Evolutionary conservation across 2,329 filamentous ascomycete species (phyloP), one percentile per base, ranked within the genome.

Genomic region (Penicillium aurantiogriseum): DNA sequence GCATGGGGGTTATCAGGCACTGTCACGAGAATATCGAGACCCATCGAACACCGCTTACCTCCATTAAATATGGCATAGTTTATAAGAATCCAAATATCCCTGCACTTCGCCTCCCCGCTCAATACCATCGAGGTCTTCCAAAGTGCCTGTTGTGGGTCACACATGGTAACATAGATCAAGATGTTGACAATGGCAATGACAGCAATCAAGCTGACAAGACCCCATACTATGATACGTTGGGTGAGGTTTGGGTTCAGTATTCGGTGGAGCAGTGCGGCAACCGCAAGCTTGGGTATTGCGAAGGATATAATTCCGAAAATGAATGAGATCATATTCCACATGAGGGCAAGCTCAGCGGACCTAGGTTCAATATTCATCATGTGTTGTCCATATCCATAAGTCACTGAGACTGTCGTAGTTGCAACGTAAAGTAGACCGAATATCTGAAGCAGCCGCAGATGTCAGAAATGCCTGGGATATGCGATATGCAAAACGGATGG

Each of bases 361-460:
- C 38, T 58, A 2, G 63, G 45, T 2, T 56, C 60, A 9, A 80
- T 64, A 0, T 67, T 64, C 5, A 59, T 54, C 31, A 70, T 66
- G 59, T 80, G 76, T 51, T 68, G 66, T 1, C 78, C 78, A 50
- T 74, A 76, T 10, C 79, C 79, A 17, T 68, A 59, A 0, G 57
- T 47, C 13, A 79, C 73, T 36, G 74, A 73, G 11, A 70, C 63
- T 8, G 71, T 67, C 13, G 71, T 64, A 8, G 78, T 58, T 2
- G 56, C 70, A 2, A 75, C 68, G 19, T 71, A 75, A 33, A 65
- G 38, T 63, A 75, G 70, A 2, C 70, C 69, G 36, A 71, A 69
- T 4, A 74, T 48, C 77, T 77, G 33, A 31, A 15, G 10, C 29
- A 48, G n/a, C 51, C 3, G 19, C 21, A 21, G 23, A 29, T 21